Evolutionary conservation across 306 rosid species (phyloP).

Genomic region (Lotus japonicus): DNA sequence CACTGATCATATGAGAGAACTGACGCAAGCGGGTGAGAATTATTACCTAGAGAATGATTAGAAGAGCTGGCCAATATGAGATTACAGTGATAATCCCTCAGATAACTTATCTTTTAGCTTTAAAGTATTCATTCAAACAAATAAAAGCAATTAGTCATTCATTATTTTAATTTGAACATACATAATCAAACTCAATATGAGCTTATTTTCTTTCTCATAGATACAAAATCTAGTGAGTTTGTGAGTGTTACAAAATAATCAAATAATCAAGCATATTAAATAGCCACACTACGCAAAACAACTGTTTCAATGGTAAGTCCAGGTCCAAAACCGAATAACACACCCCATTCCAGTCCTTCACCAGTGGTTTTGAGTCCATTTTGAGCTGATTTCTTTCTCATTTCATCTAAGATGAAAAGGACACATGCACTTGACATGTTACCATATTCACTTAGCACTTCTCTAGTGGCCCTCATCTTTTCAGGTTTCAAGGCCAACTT

Average conservation of each 20-base stretch:
- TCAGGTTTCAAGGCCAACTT: conserved; percentile 19
- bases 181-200: neutral
- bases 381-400: conserved; percentile 43
- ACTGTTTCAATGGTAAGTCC: conserved; percentile 73
- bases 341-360: conserved; percentile 66
- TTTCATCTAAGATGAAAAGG: conserved; percentile 57
- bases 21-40: too few relatives aligned
- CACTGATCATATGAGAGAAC: too few relatives aligned
- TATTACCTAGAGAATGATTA: too few relatives aligned
- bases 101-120: too few relatives aligned
- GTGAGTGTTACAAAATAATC: neutral
- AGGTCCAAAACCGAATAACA: conserved; percentile 69
- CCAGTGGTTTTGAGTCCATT: conserved; percentile 35
- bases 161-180: too few relatives aligned
- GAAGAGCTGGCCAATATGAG: too few relatives aligned
- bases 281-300: conserved; percentile 44
- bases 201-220: neutral
- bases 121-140: too few relatives aligned
- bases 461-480: conserved; percentile 33
- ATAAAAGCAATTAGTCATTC: too few relatives aligned
- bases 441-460: conserved; percentile 57
- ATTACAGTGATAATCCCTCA: too few relatives aligned
- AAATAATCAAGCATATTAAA: neutral
- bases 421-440: conserved; percentile 89
- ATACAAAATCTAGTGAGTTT: neutral